These are phyloP conservation scores for Russula sp. DNA, from an alignment of 768 basidiomycete species.

Conservation along the genomic window DNA sequence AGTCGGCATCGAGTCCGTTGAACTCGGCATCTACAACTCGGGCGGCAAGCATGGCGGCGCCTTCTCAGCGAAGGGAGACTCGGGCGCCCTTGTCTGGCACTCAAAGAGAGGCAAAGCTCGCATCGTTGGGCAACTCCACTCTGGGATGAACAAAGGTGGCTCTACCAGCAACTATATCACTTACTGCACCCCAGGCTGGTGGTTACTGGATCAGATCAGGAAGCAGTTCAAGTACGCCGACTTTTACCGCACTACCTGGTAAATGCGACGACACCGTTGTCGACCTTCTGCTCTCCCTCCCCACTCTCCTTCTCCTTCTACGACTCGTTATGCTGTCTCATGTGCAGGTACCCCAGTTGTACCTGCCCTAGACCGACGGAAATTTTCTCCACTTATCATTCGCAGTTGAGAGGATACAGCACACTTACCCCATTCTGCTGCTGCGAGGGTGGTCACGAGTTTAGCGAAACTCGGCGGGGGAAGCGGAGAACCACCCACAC, in stretches of 20 bases:
- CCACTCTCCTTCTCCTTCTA: no score
- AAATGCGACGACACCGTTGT: no score
- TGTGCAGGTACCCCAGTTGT: no score
- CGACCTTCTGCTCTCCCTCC: no score
- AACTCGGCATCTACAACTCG: not conserved
- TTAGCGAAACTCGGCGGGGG: no score
- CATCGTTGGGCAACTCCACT: conserved; percentile 4
- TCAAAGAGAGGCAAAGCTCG: not conserved
- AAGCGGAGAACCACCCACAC: no score
- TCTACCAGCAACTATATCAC: not conserved
- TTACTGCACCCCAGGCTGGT: not conserved
- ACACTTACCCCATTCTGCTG: no score
- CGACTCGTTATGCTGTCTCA: no score
- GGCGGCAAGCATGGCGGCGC: not conserved
- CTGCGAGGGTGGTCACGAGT: no score
- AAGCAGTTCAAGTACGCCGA: not conserved
- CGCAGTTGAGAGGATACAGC: no score
- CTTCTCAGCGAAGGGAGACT: not conserved
- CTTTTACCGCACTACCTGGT: conserved; percentile 2
- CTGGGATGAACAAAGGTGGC: not conserved
- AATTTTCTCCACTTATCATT: no score
- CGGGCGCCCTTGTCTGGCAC: not conserved
- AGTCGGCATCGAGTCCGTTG: not conserved
- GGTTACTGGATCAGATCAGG: not conserved
- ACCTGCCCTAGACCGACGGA: no score